phyloP scores from a whole-genome alignment of 2,329 filamentous ascomycete genomes.

The Colletotrichum spaethianum region DNA sequence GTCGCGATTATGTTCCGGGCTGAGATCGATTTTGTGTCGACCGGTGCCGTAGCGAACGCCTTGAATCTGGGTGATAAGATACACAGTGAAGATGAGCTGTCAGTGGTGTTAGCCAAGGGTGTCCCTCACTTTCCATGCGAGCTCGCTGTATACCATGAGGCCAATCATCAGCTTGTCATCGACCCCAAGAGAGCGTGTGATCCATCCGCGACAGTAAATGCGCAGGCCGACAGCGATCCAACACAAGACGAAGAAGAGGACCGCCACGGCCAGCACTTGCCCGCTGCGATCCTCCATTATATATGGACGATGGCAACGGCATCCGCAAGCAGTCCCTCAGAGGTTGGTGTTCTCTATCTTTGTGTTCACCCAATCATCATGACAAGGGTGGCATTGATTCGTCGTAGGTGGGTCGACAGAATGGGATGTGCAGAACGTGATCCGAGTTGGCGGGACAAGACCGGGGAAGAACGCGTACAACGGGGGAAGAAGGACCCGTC shows the following conservation, averaged over 20 bases:
- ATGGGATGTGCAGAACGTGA: constrained; percentile 26
- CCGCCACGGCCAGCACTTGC: constrained; percentile 46
- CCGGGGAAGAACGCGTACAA: constrained; percentile 3
- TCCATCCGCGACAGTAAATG: constrained; percentile 50
- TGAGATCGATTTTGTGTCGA: constrained; percentile 43
- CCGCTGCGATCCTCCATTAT: constrained; percentile 43
- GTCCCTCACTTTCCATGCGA: neutral
- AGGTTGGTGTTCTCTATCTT: neutral
- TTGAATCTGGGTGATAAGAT: constrained; percentile 44
- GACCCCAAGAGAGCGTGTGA: constrained; percentile 50
- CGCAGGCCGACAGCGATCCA: constrained; percentile 50
- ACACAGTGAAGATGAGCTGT: constrained; percentile 45
- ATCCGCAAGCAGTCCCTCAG: constrained; percentile 16
- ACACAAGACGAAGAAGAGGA: constrained; percentile 52
- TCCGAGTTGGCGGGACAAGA: constrained; percentile 20
- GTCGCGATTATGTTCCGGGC: constrained; percentile 41
- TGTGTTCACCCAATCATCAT: constrained; percentile 29
- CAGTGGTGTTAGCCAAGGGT: constrained; percentile 22
- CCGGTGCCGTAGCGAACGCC: constrained; percentile 49
- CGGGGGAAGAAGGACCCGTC: neutral
- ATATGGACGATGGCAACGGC: constrained; percentile 5
- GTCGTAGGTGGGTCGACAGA: neutral
- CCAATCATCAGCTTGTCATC: constrained; percentile 53
- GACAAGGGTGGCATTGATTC: constrained; percentile 15
- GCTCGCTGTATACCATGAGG: constrained; percentile 46